Evolutionary conservation across 2,329 filamentous ascomycete species (phyloP).

Genomic region (Alternaria postmessia): DNA sequence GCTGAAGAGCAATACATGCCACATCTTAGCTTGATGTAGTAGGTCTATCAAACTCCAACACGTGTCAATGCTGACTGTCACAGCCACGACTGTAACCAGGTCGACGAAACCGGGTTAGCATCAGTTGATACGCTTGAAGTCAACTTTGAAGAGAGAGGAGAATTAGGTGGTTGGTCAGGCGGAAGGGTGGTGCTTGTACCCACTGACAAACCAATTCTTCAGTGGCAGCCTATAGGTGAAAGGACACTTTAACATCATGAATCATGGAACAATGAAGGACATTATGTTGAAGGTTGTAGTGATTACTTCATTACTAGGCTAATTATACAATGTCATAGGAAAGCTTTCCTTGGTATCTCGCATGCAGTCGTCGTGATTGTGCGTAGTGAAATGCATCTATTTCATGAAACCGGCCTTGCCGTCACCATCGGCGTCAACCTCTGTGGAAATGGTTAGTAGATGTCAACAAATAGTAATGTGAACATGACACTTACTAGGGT

Average conservation of each 20-base stretch:
- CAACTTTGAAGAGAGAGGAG: conserved; percentile 28
- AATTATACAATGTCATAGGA: conserved; percentile 21
- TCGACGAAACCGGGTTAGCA: conserved; percentile 31
- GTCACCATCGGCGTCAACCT: conserved; percentile 61
- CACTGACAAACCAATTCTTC: conserved; percentile 47
- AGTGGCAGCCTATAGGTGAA: conserved; percentile 50
- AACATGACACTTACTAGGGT: conserved; percentile 51
- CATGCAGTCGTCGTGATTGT: conserved; percentile 8
- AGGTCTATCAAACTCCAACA: conserved; percentile 35
- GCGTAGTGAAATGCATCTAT: conserved; percentile 45
- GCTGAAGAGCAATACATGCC: conserved; percentile 45
- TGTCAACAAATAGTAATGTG: no score
- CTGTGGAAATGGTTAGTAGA: conserved; percentile 3
- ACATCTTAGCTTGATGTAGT: conserved; percentile 55
- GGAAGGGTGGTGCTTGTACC: conserved; percentile 52
- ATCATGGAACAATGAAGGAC: not conserved
- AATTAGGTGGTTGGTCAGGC: conserved; percentile 44
- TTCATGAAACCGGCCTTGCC: conserved; percentile 66
- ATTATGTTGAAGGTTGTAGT: not conserved
- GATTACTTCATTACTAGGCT: conserved; percentile 16
- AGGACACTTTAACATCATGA: conserved; percentile 31
- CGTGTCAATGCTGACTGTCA: not conserved
- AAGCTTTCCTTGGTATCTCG: conserved; percentile 14
- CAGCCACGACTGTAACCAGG: conserved; percentile 38
- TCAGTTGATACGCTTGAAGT: conserved; percentile 38